Evolutionary conservation across 805 yeast species (phyloP), one percentile per base, ranked within the genome.

Genomic region (Yarrowia bubula): DNA sequence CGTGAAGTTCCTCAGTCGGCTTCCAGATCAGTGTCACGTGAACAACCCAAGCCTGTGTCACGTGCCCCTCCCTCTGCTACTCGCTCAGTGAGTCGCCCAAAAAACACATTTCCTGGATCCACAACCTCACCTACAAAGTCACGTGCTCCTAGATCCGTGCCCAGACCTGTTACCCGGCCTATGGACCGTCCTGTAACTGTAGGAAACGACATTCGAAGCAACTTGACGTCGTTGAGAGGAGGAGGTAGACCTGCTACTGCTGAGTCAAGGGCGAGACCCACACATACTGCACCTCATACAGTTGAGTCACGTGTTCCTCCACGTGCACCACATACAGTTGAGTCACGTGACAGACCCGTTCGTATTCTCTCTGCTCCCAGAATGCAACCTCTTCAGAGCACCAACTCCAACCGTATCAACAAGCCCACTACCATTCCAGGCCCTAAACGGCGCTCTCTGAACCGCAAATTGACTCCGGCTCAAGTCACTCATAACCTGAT

Each of bases 371-470:
- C 61, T 8, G 47, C 41, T 6, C 61, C 61, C 14, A 37, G 61
- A 22, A 51, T 51, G 58, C 61, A 55, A 4, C 61, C 61, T 8
- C 61, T 55, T 6, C 61, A 55, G 11, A 33, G 8, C 55, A 11
- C 31, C 10, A 39, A 46, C 2, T 0, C 31, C 11, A 55, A 55
- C 17, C 28, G 61, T 11, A 13, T 55, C 46, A 55, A 55, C 61
- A 55, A 55, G 31, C 47, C 47, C 14, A 31, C 38, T 13, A 13
- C 38, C 3, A 41, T 51, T 39, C 60, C 60, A 8, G 44, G 14
- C 3, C 44, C 44, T 7, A 55, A 55, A 13, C n/a, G 61, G 31
- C 14, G 44, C 1, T 55, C 61, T 28, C 38, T 55, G 13, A 41
- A 39, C 38, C 28, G 17, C 31, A 55, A 55, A 41, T 38, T 55